Conservation (phyloP, 208 protist genomes). For the Acanthamoeba divionensis region DNA sequence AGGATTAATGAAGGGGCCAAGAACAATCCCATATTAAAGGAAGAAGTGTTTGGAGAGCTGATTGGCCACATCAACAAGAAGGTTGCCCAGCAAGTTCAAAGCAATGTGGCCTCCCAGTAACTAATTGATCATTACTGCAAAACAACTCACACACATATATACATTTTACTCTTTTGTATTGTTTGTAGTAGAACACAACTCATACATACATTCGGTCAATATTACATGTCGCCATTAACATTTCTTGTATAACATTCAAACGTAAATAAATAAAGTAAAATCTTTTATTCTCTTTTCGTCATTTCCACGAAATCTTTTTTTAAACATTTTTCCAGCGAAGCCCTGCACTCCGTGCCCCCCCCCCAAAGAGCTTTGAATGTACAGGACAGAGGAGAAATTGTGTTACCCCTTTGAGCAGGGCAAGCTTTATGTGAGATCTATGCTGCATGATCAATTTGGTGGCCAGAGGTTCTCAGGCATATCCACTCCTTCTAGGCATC, state of each 20-base stretch:
- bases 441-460: too few relatives aligned
- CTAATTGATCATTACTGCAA: not conserved
- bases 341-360: too few relatives aligned
- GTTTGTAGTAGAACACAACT: not conserved
- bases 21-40: not conserved
- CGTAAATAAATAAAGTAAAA: not conserved
- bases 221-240: not conserved
- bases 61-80: not conserved
- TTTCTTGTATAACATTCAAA: not conserved
- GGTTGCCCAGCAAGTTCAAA: not conserved
- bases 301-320: too few relatives aligned
- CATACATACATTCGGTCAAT: not conserved
- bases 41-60: not conserved
- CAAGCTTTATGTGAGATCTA: too few relatives aligned
- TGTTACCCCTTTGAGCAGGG: too few relatives aligned
- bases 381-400: too few relatives aligned
- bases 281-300: too few relatives aligned
- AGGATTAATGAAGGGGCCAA: not conserved
- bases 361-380: too few relatives aligned
- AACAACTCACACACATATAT: not conserved
- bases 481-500: too few relatives aligned
- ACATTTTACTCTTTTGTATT: not conserved
- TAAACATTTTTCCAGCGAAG: too few relatives aligned
- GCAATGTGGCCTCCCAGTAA: slow-evolving; percentile 3
- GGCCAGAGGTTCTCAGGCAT: too few relatives aligned